These are phyloP conservation scores for Epichloe amarillans DNA, from an alignment of 2,329 filamentous ascomycete species.

Conservation along the genomic window DNA sequence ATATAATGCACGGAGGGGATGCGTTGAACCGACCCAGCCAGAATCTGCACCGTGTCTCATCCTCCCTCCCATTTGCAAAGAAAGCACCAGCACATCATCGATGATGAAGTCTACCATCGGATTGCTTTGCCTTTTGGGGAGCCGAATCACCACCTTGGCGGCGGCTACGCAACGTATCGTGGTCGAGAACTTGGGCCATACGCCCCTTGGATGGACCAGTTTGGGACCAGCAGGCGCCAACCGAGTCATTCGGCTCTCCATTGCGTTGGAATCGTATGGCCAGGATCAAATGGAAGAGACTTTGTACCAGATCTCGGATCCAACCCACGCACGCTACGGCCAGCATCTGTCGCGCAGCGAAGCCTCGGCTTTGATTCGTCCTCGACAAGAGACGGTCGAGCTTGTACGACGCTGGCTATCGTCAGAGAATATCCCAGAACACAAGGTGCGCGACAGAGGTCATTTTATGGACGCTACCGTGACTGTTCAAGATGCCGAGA, in stretches of 20 bases:
- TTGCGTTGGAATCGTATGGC: conserved; percentile 16
- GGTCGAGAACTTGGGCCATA: conserved; percentile 10
- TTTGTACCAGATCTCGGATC: conserved; percentile 35
- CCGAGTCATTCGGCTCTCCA: conserved; percentile 16
- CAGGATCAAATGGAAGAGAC: conserved; percentile 25
- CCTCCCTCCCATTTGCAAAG: neutral
- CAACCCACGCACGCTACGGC: conserved; percentile 32
- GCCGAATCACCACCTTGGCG: neutral
- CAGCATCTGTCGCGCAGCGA: conserved; percentile 34
- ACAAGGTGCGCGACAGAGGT: conserved; percentile 21
- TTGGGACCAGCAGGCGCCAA: conserved; percentile 7
- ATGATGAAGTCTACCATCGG: neutral
- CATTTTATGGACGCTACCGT: conserved; percentile 30
- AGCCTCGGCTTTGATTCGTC: conserved; percentile 34
- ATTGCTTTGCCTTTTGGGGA: neutral
- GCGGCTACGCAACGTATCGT: neutral
- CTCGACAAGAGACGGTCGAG: conserved; percentile 23
- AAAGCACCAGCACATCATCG: neutral
- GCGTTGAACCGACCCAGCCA: neutral
- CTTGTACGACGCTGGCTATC: conserved; percentile 33
- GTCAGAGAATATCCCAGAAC: conserved; percentile 21
- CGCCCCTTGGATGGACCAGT: conserved; percentile 13
- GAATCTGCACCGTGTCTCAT: neutral
- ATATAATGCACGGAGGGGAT: neutral
- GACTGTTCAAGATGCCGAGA: conserved; percentile 26